Evolutionary conservation across 768 basidiomycete species (phyloP).

Genomic region (Trametes maxima): DNA sequence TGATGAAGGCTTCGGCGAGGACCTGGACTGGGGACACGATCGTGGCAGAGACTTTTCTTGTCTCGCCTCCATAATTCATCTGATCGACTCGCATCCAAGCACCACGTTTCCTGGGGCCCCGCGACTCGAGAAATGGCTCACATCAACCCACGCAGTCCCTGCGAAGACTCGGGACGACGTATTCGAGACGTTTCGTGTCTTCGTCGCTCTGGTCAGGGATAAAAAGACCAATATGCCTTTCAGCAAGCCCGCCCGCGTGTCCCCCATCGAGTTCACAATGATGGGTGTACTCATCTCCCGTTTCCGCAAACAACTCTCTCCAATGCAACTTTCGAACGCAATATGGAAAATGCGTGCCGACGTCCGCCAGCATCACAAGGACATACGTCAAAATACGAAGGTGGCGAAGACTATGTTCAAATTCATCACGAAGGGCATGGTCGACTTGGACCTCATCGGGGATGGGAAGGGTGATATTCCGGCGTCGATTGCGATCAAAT

Average conservation of each 20-base stretch:
- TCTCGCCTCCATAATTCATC: conserved; percentile 36
- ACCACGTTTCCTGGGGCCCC: conserved; percentile 21
- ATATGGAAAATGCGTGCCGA: conserved; percentile 56
- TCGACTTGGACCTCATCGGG: neutral
- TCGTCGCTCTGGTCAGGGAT: conserved; percentile 48
- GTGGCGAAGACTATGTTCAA: conserved; percentile 60
- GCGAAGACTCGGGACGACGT: conserved; percentile 37
- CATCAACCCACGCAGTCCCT: conserved; percentile 29
- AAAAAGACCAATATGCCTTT: conserved; percentile 40
- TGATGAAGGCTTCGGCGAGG: conserved; percentile 38
- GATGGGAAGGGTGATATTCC: conserved; percentile 18
- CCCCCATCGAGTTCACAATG: conserved; percentile 70
- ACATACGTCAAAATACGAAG: conserved; percentile 63
- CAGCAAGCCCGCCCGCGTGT: conserved; percentile 41
- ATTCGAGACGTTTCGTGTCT: conserved; percentile 49
- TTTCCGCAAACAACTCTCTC: conserved; percentile 41
- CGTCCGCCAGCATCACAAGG: conserved; percentile 56
- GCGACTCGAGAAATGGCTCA: conserved; percentile 35
- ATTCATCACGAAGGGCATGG: conserved; percentile 41
- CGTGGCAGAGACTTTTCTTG: conserved; percentile 43
- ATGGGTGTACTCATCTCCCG: conserved; percentile 56
- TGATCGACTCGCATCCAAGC: conserved; percentile 29
- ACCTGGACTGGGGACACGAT: conserved; percentile 40
- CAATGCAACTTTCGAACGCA: conserved; percentile 44
- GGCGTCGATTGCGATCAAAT: conserved; percentile 11